phyloP scores from a whole-genome alignment of 306 rosid genomes.

The Gynostemma pentaphyllum region DNA sequence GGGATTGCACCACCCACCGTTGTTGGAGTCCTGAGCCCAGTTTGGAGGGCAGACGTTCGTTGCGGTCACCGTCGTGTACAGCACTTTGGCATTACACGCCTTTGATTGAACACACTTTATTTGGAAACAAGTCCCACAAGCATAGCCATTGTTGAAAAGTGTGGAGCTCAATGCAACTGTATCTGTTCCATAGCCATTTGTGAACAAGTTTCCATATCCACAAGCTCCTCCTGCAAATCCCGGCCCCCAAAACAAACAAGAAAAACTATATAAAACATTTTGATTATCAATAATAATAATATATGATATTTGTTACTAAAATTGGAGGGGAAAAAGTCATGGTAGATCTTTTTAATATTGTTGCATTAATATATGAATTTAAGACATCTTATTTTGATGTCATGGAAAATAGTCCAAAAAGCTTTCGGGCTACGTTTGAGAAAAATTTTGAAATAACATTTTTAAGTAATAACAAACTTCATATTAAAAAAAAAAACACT shows the following conservation, averaged over 20 bases:
- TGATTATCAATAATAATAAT: not conserved
- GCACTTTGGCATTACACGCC: constrained; percentile 29
- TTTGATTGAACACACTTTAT: constrained; percentile 51
- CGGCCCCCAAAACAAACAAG: too few species aligned
- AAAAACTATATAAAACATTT: not conserved
- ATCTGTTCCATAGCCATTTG: constrained; percentile 66
- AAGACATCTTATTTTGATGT: too few species aligned
- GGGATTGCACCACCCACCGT: constrained; percentile 96
- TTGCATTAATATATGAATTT: too few species aligned
- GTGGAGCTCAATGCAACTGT: constrained; percentile 74
- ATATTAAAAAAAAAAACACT: too few species aligned
- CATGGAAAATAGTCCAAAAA: too few species aligned
- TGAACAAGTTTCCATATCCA: constrained; percentile 74
- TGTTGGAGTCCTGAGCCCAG: constrained; percentile 54
- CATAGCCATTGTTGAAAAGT: constrained; percentile 70
- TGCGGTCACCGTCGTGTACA: constrained; percentile 59
- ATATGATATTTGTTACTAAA: not conserved
- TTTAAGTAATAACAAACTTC: too few species aligned
- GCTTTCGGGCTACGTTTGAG: too few species aligned
- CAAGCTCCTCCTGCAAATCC: constrained; percentile 75
- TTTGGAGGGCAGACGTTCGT: constrained; percentile 89
- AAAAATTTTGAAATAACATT: too few species aligned
- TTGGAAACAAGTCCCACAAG: constrained; percentile 75
- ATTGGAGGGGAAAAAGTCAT: too few species aligned
- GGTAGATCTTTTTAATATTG: too few species aligned